phyloP scores from a whole-genome alignment of 148 eudicot genomes.

The Rhododendron williamsianum region DNA sequence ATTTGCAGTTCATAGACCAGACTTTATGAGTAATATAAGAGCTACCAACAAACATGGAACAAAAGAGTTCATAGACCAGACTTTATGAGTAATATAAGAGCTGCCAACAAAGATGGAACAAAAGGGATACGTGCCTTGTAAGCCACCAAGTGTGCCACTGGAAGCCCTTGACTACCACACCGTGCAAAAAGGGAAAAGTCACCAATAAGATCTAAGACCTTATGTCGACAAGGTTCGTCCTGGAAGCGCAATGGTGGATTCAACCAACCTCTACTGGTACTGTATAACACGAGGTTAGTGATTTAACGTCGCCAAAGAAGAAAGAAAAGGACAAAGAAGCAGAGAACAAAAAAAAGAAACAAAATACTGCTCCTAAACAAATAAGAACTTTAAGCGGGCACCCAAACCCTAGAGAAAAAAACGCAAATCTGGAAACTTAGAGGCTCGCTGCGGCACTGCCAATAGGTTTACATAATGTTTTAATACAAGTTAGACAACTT shows the following conservation, averaged over 20 bases:
- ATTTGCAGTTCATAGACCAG: not conserved
- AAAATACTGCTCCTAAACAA: not conserved
- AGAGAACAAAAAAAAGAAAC: not conserved
- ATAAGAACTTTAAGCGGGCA: not conserved
- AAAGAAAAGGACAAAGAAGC: not conserved
- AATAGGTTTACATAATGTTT: not conserved
- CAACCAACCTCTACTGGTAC: conserved; percentile 75
- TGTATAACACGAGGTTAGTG: conserved; percentile 5
- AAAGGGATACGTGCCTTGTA: conserved; percentile 50
- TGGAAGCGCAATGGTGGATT: conserved; percentile 62
- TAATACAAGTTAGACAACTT: not conserved
- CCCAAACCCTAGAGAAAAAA: not conserved
- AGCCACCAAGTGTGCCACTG: conserved; percentile 68
- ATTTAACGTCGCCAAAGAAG: not conserved
- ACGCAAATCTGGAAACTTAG: not conserved
- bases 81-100: not conserved
- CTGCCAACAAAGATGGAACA: not conserved
- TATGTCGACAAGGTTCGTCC: conserved; percentile 92
- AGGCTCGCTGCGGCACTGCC: not conserved
- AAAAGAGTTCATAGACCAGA: not conserved
- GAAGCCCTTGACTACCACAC: conserved; percentile 88
- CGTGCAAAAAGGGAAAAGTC: conserved; percentile 79
- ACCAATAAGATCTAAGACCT: conserved; percentile 90
- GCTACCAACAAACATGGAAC: not conserved
- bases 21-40: not conserved